These are phyloP conservation scores for Colletotrichum gloeosporioides DNA, from an alignment of 2,329 filamentous ascomycete genomes.

Conservation along the genomic window DNA sequence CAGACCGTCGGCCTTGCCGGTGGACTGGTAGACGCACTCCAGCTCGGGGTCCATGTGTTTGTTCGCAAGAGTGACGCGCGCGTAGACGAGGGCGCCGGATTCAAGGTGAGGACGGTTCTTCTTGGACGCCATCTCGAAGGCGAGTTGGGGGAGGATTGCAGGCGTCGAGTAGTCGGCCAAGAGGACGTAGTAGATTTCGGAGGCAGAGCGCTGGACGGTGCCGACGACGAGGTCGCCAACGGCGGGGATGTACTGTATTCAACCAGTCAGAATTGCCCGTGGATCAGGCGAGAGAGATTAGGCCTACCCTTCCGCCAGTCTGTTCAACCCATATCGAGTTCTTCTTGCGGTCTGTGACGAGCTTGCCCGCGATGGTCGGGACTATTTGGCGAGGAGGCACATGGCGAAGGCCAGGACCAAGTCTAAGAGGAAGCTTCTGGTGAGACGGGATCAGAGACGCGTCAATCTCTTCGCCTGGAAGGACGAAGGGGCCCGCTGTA, in stretches of 20 bases:
- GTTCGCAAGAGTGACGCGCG: slow-evolving; percentile 78
- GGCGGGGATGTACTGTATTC: slow-evolving; percentile 74
- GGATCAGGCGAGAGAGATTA: neutral
- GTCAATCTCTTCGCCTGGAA: slow-evolving; percentile 82
- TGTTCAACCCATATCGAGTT: slow-evolving; percentile 81
- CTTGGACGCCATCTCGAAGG: slow-evolving; percentile 92
- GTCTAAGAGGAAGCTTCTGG: slow-evolving; percentile 73
- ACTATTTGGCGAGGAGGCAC: slow-evolving; percentile 78
- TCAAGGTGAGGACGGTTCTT: slow-evolving; percentile 86
- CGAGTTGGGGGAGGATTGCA: slow-evolving; percentile 81
- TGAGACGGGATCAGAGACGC: slow-evolving; percentile 69
- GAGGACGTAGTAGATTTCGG: slow-evolving; percentile 81
- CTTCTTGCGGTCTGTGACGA: slow-evolving; percentile 73
- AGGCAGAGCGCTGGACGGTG: slow-evolving; percentile 76
- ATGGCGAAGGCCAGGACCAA: slow-evolving; percentile 85
- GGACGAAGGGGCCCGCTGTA: slow-evolving; percentile 66
- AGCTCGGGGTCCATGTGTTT: slow-evolving; percentile 89
- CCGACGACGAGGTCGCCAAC: slow-evolving; percentile 89
- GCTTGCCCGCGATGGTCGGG: slow-evolving; percentile 69
- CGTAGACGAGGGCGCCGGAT: slow-evolving; percentile 83
- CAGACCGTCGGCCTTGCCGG: slow-evolving; percentile 87
- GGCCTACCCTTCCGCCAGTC: slow-evolving; percentile 67
- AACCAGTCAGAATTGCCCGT: slow-evolving; percentile 27
- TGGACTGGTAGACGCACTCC: slow-evolving; percentile 85
- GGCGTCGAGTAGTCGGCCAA: slow-evolving; percentile 69